Conservation (phyloP, 108 stramenopile species). For the Aurantiochytrium sp. region DNA sequence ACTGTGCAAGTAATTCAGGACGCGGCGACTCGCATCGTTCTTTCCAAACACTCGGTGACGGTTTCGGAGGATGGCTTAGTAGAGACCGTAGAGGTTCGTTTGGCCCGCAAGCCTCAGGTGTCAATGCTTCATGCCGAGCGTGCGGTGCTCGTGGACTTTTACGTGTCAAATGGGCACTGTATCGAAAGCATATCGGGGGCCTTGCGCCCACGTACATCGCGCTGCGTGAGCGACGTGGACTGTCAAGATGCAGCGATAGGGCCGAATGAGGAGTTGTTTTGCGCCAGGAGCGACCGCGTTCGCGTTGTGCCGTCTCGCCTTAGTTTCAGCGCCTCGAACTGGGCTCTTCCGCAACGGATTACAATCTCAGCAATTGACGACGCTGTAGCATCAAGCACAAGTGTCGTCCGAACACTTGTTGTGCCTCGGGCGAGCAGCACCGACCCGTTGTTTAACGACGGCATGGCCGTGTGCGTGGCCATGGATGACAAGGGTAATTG, state of each 20-base stretch:
- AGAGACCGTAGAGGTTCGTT: neutral
- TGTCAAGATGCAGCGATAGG: neutral
- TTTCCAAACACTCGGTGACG: neutral
- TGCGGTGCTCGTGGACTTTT: neutral
- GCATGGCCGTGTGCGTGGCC: neutral
- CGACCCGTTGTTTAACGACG: neutral
- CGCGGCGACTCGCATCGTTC: neutral
- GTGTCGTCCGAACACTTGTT: neutral
- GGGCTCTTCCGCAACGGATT: neutral
- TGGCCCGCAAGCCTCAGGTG: neutral
- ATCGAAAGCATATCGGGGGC: neutral
- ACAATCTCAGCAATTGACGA: neutral
- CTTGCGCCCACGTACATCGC: neutral
- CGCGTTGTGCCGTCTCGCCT: neutral
- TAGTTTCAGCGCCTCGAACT: neutral
- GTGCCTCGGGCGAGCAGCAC: neutral
- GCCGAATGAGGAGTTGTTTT: neutral
- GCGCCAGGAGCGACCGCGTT: neutral
- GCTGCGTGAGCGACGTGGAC: neutral
- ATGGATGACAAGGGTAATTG: neutral
- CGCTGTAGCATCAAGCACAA: neutral
- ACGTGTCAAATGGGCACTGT: neutral
- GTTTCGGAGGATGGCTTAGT: neutral
- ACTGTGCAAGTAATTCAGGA: neutral
- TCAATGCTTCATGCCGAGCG: neutral